Evolutionary conservation across 192 early-diverging fungal genomes (phyloP), one percentile per base, ranked within the genome.

Genomic region (Spizellomyces sp.): DNA sequence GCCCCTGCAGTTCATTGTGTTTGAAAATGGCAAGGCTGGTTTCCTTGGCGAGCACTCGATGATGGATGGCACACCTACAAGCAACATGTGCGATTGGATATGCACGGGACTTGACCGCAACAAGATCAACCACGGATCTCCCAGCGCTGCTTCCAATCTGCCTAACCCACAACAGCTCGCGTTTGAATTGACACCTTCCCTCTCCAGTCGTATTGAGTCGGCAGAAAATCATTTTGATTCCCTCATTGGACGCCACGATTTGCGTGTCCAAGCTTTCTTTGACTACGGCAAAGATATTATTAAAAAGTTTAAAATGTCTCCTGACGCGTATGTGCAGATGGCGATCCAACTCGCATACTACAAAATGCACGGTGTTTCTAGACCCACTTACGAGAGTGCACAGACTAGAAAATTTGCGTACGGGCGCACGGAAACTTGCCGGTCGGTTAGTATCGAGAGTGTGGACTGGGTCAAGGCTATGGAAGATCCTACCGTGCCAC

Each of bases 21-120:
- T 92, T 81, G 95, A 95, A 67, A 99, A 99, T 86, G 96, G 94
- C 72, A 95, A 94, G 80, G 95, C 95, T 57, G 96, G 94, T 27
- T 96, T 97, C 85, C 86, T 89, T 50, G 95, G 90, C 64, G 96
- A 99, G 82, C 86, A 87, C 75, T 80, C 77, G 44, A 87, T 83
- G 82, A 87, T 99, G 96, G 96, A 99, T 72, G 96, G 93, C 58
- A 99, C 93, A 15, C 90, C 92, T 27, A 96, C 94, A 15, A 84
- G 83, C 77, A 90, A 94, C 62, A 80, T 96, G 68, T 95, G 91
- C 83, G 92, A 98, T 78, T 96, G 42, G 46, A 88, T 70, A 45
- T 43, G 76, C 57, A 50, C 52, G 2, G 67, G 73, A 10, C 76
- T 94, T 54, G 81, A 75, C 41, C 80, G 81, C 62, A 86, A 86